phyloP scores from a whole-genome alignment of 2,329 filamentous ascomycete species.

The Pestalotiopsis sp. region DNA sequence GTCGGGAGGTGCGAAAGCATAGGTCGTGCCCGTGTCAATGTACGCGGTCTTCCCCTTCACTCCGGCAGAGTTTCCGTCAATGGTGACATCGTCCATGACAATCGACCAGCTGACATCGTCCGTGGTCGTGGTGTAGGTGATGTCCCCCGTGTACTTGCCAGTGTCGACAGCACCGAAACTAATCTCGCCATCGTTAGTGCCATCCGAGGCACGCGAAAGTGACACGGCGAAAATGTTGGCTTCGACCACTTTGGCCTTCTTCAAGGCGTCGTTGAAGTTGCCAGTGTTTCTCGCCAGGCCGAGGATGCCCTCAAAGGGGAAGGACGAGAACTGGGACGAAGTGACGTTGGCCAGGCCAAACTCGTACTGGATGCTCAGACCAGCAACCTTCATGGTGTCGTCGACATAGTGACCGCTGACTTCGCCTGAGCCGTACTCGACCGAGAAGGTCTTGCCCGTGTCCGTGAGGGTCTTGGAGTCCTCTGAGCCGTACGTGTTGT shows the following conservation, averaged over 20 bases:
- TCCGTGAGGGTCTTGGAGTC: constrained; percentile 67
- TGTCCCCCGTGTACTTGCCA: constrained; percentile 66
- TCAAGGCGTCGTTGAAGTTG: constrained; percentile 65
- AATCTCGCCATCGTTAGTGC: constrained; percentile 72
- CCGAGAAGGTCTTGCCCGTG: constrained; percentile 57
- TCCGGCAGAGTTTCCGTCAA: constrained; percentile 61
- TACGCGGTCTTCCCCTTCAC: constrained; percentile 64
- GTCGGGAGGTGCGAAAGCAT: constrained; percentile 69
- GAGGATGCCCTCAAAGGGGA: constrained; percentile 87
- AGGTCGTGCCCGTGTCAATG: constrained; percentile 84
- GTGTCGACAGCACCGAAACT: constrained; percentile 74
- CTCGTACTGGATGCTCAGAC: constrained; percentile 62
- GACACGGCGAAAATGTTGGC: constrained; percentile 73
- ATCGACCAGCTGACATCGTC: constrained; percentile 69
- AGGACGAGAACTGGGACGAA: constrained; percentile 73
- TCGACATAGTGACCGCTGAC: constrained; percentile 68
- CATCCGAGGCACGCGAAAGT: constrained; percentile 68
- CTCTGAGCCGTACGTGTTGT: constrained; percentile 68
- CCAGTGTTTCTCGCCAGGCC: constrained; percentile 70
- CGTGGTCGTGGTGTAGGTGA: constrained; percentile 65
- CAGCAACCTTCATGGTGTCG: constrained; percentile 70
- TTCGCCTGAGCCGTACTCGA: constrained; percentile 77
- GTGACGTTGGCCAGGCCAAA: constrained; percentile 76
- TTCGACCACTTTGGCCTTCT: constrained; percentile 55
- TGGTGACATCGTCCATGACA: constrained; percentile 64